Evolutionary conservation across 495 filamentous ascomycete species (phyloP).

Genomic region (Tuber aestivum): DNA sequence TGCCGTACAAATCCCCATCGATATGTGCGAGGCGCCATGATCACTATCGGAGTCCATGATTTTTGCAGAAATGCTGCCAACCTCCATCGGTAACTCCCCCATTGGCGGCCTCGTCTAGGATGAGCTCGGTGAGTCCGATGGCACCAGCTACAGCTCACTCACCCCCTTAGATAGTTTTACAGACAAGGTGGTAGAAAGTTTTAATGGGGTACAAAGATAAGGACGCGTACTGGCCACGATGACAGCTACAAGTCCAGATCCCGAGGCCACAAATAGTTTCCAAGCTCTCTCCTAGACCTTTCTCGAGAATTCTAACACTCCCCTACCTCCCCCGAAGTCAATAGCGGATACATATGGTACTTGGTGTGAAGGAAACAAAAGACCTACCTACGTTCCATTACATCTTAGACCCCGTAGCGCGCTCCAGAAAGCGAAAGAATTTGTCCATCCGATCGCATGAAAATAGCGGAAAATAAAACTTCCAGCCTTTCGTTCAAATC

Average conservation of each 20-base stretch:
- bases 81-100: slow-evolving; percentile 56
- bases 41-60: slow-evolving; percentile 42
- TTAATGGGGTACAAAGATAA: background rate
- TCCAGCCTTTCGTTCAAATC: background rate
- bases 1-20: too few relatives aligned
- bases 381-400: background rate
- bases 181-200: slow-evolving; percentile 46
- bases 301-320: slow-evolving; percentile 58
- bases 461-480: background rate
- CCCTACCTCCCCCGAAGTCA: slow-evolving; percentile 47
- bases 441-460: background rate
- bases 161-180: slow-evolving; percentile 67
- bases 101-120: slow-evolving; percentile 75
- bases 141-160: slow-evolving; percentile 56
- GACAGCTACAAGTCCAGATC: slow-evolving; percentile 46
- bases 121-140: slow-evolving; percentile 74
- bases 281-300: slow-evolving; percentile 71
- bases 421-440: too few relatives aligned
- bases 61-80: slow-evolving; percentile 64
- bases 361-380: background rate
- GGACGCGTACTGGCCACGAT: background rate
- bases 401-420: background rate
- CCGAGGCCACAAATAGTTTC: slow-evolving; percentile 74
- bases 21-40: slow-evolving; percentile 50
- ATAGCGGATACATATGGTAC: background rate